These are phyloP conservation scores for Fusarium robinianum DNA, from an alignment of 2,329 filamentous ascomycete species.

Conservation along the genomic window DNA sequence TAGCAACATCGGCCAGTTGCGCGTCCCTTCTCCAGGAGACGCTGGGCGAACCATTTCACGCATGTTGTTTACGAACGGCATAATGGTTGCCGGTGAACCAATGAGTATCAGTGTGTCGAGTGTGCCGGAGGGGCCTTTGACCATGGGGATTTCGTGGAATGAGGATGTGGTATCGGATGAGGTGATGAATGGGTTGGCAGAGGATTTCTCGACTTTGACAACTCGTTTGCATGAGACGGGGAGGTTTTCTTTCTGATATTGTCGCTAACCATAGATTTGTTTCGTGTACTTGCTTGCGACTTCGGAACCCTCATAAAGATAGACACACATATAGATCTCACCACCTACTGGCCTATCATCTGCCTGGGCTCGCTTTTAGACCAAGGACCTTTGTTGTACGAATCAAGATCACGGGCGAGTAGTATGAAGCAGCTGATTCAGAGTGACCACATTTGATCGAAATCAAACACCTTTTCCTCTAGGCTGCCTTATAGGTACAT, in stretches of 20 bases:
- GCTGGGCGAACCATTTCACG: slow-evolving; percentile 46
- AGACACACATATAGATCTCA: no score
- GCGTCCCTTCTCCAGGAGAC: slow-evolving; percentile 13
- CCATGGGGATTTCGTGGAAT: slow-evolving; percentile 54
- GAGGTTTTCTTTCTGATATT: slow-evolving; percentile 22
- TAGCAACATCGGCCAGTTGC: slow-evolving; percentile 57
- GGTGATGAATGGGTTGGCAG: slow-evolving; percentile 44
- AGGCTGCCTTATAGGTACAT: no score
- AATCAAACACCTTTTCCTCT: no score
- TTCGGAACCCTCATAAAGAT: no score
- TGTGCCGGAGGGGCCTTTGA: slow-evolving; percentile 47
- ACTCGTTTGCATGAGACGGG: slow-evolving; percentile 33
- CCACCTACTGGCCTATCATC: no score
- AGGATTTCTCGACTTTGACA: slow-evolving; percentile 41
- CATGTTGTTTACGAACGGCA: slow-evolving; percentile 56
- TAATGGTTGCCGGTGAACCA: slow-evolving; percentile 48
- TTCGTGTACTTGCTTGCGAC: no score
- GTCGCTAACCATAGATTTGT: no score
- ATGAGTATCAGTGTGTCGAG: slow-evolving; percentile 54
- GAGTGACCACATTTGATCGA: no score
- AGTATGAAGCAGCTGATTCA: no score
- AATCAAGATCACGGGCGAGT: no score
- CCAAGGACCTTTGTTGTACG: no score
- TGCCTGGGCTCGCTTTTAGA: no score
- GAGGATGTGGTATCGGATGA: slow-evolving; percentile 47